phyloP scores from a whole-genome alignment of 441 rosid species.

The Capsella rubella region DNA sequence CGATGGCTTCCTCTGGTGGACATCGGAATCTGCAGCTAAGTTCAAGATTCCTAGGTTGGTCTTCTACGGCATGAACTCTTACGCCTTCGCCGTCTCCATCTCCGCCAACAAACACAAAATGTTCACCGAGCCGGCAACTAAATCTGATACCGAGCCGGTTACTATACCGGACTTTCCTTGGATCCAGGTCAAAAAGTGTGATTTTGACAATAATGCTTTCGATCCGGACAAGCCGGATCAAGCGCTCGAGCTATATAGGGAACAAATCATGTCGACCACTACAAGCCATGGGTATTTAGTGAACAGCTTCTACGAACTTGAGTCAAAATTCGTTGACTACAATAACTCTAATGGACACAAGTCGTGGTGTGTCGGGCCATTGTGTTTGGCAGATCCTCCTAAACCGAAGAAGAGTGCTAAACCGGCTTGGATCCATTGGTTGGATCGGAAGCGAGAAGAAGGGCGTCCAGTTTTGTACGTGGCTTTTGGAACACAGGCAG shows the following conservation, averaged over 20 bases:
- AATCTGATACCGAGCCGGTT: constrained; percentile 54
- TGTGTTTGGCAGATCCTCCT: constrained; percentile 51
- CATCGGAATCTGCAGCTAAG: constrained; percentile 61
- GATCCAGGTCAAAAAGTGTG: constrained; percentile 59
- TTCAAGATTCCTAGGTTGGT: constrained; percentile 63
- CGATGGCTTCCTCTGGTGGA: constrained; percentile 85
- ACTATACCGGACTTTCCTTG: constrained; percentile 62
- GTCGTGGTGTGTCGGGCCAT: constrained; percentile 65
- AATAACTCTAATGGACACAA: constrained; percentile 38
- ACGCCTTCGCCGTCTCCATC: constrained; percentile 5
- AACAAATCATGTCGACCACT: not conserved
- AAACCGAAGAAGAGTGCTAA: not conserved
- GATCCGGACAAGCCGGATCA: constrained; percentile 32
- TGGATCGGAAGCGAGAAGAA: constrained; percentile 55
- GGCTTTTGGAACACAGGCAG: constrained; percentile 82
- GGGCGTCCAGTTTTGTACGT: constrained; percentile 64
- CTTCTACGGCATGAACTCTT: constrained; percentile 55
- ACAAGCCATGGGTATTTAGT: constrained; percentile 56
- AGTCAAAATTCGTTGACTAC: constrained; percentile 55
- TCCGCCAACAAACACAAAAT: not conserved
- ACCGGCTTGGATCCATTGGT: constrained; percentile 62
- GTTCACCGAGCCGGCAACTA: constrained; percentile 33
- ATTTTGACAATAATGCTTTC: constrained; percentile 22
- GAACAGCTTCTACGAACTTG: constrained; percentile 75
- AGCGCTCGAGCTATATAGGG: constrained; percentile 8